phyloP scores from a whole-genome alignment of 2,329 filamentous ascomycete species.

The Epichloe baconii region DNA sequence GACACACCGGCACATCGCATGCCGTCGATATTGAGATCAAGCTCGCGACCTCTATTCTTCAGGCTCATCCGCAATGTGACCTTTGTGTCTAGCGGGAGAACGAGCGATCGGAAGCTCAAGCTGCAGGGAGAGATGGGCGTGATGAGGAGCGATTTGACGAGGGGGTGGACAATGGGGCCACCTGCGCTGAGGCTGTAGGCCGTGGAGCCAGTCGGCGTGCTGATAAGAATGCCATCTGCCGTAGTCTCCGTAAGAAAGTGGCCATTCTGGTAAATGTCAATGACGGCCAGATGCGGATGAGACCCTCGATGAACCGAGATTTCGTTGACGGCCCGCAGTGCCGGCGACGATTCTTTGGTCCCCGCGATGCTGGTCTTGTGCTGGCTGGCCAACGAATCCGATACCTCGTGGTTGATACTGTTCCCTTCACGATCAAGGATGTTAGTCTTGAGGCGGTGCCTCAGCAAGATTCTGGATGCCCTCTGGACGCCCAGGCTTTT shows the following conservation, averaged over 20 bases:
- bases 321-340: constrained; percentile 76
- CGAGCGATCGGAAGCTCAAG: constrained; percentile 80
- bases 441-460: constrained; percentile 76
- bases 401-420: constrained; percentile 41
- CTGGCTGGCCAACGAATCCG: constrained; percentile 30
- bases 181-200: constrained; percentile 91
- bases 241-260: constrained; percentile 87
- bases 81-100: constrained; percentile 74
- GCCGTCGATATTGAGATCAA: constrained; percentile 71
- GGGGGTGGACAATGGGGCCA: constrained; percentile 84
- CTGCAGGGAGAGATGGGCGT: constrained; percentile 91
- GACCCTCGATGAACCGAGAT: constrained; percentile 85
- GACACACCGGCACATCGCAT: constrained; percentile 53
- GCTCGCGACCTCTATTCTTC: constrained; percentile 62
- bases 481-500: constrained; percentile 68
- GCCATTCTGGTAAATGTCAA: constrained; percentile 82
- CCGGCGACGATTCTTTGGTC: constrained; percentile 24
- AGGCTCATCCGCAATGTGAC: constrained; percentile 72
- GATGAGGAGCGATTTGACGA: constrained; percentile 76
- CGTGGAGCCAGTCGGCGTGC: constrained; percentile 87
- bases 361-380: constrained; percentile 27
- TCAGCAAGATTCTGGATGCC: constrained; percentile 68
- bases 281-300: constrained; percentile 78
- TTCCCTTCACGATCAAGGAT: constrained; percentile 59
- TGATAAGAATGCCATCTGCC: constrained; percentile 88